Evolutionary conservation across 2,329 filamentous ascomycete species (phyloP), one percentile per base, ranked within the genome.

Genomic region (Penicillium hordei): DNA sequence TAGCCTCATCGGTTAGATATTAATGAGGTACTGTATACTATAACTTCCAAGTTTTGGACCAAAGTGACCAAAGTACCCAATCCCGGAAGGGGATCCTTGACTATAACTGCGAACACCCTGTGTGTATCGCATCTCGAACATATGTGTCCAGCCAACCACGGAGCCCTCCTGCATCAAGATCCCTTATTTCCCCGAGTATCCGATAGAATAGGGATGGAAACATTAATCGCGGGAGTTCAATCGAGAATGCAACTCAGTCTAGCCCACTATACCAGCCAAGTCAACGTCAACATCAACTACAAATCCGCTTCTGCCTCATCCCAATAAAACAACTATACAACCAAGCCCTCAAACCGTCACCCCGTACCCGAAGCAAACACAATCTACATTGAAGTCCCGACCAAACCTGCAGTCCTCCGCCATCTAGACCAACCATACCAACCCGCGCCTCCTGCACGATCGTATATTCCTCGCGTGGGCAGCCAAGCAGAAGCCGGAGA

Each of bases 401-500:
- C 65, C 63, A 59, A 59, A 42, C 31, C 52, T 64, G 65, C 63
- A 66, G 62, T 29, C 48, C 31, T 27, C 42, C 33, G 39, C 23
- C 40, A 40, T 48, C 57, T 54, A 56, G 50, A 45, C 64, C 64
- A 63, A 65, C 59, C 62, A 63, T 3, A 12, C 29, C 17, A 25
- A 45, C 36, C 53, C 43, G 34, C 43, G 10, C 52, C 55, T 53
- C 57, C 60, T 56, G 55, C 34, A 38, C 13, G 31, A 40, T 58
- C 43, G 25, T 59, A 56, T 60, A 52, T 23, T 65, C 64, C 44
- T 60, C 64, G 60, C 59, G 57, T 63, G 61, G 63, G 29, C 49
- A 60, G 50, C 64, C 62, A 66, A 65, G 57, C 52, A 65, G 52
- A 60, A 52, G 48, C 56, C 40, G 58, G 59, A 48, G 55, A 64